Conservation (phyloP, 805 yeast genomes). For the Kazachstania martiniae region DNA sequence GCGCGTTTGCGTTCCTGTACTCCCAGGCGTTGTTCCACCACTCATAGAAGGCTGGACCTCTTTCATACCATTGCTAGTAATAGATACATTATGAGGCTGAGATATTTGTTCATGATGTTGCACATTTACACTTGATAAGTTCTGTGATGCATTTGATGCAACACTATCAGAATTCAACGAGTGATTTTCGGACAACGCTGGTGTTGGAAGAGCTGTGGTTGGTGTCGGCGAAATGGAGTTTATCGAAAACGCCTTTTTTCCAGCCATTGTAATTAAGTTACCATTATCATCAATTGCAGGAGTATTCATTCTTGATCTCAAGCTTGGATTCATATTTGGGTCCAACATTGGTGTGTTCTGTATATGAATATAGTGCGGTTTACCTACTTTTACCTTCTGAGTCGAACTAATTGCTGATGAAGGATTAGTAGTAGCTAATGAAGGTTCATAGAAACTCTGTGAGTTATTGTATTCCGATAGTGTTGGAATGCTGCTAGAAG, state of each 20-base stretch:
- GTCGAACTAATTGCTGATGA: neutral
- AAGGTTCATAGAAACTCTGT: neutral
- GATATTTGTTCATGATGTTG: neutral
- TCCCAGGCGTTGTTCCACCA: constrained; percentile 1
- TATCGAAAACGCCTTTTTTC: constrained; percentile 8
- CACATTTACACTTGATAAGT: constrained; percentile 3
- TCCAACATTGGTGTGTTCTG: constrained; percentile 8
- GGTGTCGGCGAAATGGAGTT: constrained; percentile 4
- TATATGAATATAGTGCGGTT: constrained; percentile 22
- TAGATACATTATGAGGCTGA: constrained; percentile 6
- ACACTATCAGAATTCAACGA: neutral
- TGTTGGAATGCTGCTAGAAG: constrained; percentile 2
- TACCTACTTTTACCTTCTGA: constrained; percentile 6
- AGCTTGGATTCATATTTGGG: constrained; percentile 1
- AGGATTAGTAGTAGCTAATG: neutral
- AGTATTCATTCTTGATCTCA: constrained; percentile 21
- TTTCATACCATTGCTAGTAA: constrained; percentile 17
- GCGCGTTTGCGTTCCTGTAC: constrained; percentile 1
- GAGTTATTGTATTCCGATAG: constrained; percentile 1
- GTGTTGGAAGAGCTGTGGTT: no score
- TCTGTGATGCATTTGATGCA: constrained; percentile 5
- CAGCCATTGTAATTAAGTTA: constrained; percentile 25
- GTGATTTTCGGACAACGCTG: no score
- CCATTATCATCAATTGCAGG: constrained; percentile 31
- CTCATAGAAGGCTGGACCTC: neutral